These are phyloP conservation scores for Gilbertella persicaria DNA, from an alignment of 371 early-diverging fungal genomes.

Conservation along the genomic window DNA sequence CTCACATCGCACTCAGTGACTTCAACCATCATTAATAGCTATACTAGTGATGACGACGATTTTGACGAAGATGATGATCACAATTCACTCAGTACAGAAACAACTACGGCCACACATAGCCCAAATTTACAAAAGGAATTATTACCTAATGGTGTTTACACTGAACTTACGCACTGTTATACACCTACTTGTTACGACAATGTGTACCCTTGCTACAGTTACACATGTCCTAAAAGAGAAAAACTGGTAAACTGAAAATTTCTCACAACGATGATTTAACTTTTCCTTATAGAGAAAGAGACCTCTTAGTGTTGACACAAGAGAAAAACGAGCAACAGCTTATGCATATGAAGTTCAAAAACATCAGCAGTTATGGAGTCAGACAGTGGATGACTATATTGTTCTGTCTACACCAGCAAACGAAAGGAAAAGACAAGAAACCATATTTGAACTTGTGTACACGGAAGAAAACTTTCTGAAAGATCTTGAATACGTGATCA, in stretches of 20 bases:
- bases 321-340: slow-evolving; percentile 26
- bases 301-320: slow-evolving; percentile 20
- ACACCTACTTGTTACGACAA: slow-evolving; percentile 82
- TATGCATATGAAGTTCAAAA: slow-evolving; percentile 20
- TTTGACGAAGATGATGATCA: slow-evolving; percentile 7
- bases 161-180: slow-evolving; percentile 84
- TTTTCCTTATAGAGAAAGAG: slow-evolving; percentile 9
- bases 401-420: slow-evolving; percentile 64
- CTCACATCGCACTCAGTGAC: background rate
- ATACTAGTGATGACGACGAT: slow-evolving; percentile 21
- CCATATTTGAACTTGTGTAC: slow-evolving; percentile 86
- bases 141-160: slow-evolving; percentile 79
- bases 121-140: background rate
- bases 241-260: slow-evolving; percentile 26
- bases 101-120: background rate
- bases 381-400: slow-evolving; percentile 68
- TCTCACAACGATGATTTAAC: too few species aligned
- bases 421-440: slow-evolving; percentile 86
- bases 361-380: slow-evolving; percentile 55
- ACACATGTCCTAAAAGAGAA: slow-evolving; percentile 69
- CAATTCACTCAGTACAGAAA: slow-evolving; percentile 2
- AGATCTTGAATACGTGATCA: slow-evolving; percentile 50
- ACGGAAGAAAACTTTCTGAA: slow-evolving; percentile 86
- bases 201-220: slow-evolving; percentile 79
- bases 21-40: slow-evolving; percentile 15